A percentile compares a stretch with the other conserved stretches of the same genome.
These are phyloP conservation scores for Calonectria pseudoreteaudii DNA, from an alignment of 2,329 filamentous ascomycete species.

Conservation along the genomic window DNA sequence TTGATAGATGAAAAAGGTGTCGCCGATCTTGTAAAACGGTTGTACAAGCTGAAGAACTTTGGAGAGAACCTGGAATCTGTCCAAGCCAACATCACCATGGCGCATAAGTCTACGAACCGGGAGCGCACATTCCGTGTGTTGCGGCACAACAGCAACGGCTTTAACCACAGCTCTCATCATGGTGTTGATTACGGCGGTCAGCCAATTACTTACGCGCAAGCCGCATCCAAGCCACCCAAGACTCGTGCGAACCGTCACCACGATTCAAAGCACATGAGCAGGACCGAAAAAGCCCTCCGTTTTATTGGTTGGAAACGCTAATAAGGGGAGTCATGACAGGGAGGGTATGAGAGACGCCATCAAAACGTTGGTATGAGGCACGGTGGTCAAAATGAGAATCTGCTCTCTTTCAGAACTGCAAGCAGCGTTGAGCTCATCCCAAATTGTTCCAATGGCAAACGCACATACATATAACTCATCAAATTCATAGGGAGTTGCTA, in stretches of 20 bases:
- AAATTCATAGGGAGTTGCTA: not conserved
- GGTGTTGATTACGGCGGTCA: not conserved
- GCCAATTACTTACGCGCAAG: not conserved
- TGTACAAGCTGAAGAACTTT: slow-evolving; percentile 30
- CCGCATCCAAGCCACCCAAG: not conserved
- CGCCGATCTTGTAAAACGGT: not conserved
- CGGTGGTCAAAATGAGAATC: not conserved
- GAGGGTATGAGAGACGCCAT: not conserved
- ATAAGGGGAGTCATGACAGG: not conserved
- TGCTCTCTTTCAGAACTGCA: not conserved
- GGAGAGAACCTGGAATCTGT: slow-evolving; percentile 20
- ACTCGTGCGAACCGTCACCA: not conserved
- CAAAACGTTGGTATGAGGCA: not conserved
- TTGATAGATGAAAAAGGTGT: slow-evolving; percentile 21
- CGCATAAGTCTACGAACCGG: not conserved
- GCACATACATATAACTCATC: not conserved
- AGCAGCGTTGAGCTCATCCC: not conserved
- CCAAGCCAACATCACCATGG: slow-evolving; percentile 1
- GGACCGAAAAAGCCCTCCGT: not conserved
- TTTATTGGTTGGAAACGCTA: not conserved
- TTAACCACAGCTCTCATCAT: not conserved
- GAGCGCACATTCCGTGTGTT: not conserved
- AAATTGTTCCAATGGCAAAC: not conserved
- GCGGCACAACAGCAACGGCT: not conserved
- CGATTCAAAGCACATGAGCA: not conserved